Base-by-base conservation (phyloP, 2,329 filamentous ascomycete genomes). In the Arthrocladium fulminans region DNA sequence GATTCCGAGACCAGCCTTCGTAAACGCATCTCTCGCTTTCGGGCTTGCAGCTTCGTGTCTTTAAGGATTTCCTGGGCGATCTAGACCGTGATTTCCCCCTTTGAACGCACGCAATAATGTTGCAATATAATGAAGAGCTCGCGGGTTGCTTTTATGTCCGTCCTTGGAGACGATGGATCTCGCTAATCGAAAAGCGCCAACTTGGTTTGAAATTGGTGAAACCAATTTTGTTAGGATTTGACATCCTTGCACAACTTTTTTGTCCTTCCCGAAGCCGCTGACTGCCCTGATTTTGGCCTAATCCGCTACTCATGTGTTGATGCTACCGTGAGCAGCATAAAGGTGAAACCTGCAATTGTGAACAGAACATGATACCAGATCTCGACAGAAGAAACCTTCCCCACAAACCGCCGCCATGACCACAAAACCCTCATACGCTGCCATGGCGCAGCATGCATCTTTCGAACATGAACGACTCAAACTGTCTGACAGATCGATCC, bases 401-500 rank as follows among this genome's bases (percentile, higher is more conserved):
- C 24, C 10, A 9, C 9, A 7, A 34, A 19, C 25, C 17, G 8
- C 29, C 13, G 10, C 15, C 19, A 47, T 47, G 44, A 22, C 44
- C 5, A 29, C 32, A 10, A 7, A 22, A 27, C 32, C 29, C 9
- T 47, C 44, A 3, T 47, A 47, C 25, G 44, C 44, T 39, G 44
- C 32, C 19, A 47, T 47, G 15, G 32, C 44, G 44, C 44, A 39
- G 19, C 44, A 47, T 19, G 23, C 49, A 3, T 51, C 37, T 17
- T 57, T 56, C 45, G 52, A 51, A 27, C 55, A 57, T 47, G 52
- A 56, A 24, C 50, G 52, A 15, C 51, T 57, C 4, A 51, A 51
- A 17, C 38, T 54, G 7, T 50, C 51, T 10, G 55, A 52, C 24
- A 50, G 38, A 15, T 57, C 54, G 25, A 57, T 57, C 44, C 52